Percentiles rank a stretch among this genome's conserved stretches.
Conservation (phyloP, 148 eudicot genomes). For the Rhododendron ferrugineum region DNA sequence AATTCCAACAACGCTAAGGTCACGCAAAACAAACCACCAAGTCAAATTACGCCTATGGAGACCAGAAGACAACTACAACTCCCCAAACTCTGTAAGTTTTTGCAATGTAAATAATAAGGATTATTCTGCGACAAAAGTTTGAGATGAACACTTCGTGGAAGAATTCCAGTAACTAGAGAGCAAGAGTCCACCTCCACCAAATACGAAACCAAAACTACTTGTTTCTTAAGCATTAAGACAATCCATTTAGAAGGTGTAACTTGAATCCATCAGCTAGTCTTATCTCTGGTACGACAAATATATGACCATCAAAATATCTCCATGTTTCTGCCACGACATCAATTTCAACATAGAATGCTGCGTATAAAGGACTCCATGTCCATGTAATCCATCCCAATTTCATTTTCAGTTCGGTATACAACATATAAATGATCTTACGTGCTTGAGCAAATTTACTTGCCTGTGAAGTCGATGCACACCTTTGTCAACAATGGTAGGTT, state of each 20-base stretch:
- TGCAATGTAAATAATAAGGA: too few relatives aligned
- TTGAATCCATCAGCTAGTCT: not conserved
- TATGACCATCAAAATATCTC: not conserved
- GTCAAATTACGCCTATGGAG: too few relatives aligned
- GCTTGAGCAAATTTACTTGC: not conserved
- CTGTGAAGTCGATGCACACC: constrained; percentile 17
- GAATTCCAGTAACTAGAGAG: not conserved
- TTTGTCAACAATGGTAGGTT: constrained; percentile 28
- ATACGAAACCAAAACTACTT: not conserved
- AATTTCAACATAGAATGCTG: not conserved
- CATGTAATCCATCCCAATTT: not conserved
- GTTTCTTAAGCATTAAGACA: not conserved
- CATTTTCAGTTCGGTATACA: not conserved
- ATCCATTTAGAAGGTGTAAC: not conserved
- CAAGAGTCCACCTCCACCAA: not conserved
- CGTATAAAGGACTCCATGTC: not conserved
- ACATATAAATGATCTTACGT: not conserved
- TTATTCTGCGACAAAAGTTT: not conserved
- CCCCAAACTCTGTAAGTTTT: too few relatives aligned
- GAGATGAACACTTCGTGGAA: not conserved
- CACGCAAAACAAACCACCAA: too few relatives aligned
- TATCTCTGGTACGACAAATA: not conserved
- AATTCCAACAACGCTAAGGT: too few relatives aligned
- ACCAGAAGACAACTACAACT: too few relatives aligned
- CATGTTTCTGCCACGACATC: not conserved